Percentiles rank a stretch among this genome's conserved stretches.
Conservation (phyloP, 2,329 filamentous ascomycete species). For the Thyridium curvatum region DNA sequence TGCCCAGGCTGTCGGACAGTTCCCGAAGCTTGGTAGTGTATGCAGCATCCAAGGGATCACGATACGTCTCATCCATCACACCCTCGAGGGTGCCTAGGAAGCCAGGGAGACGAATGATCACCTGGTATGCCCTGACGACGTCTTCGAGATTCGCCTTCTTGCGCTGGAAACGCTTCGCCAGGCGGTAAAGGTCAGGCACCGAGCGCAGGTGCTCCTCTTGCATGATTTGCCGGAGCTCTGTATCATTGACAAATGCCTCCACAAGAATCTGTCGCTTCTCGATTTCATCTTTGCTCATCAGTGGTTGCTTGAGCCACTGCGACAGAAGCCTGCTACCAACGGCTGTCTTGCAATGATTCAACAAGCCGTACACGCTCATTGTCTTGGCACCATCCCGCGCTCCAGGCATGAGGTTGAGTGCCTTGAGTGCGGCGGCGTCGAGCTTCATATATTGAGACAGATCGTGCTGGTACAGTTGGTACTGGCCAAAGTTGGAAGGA, state of each 20-base stretch:
- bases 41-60: constrained; percentile 74
- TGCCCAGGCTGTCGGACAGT: constrained; percentile 71
- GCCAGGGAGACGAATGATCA: constrained; percentile 83
- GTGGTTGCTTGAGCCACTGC: constrained; percentile 95
- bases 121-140: constrained; percentile 91
- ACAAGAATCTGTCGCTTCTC: constrained; percentile 89
- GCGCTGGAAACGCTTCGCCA: constrained; percentile 92
- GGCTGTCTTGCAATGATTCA: constrained; percentile 97
- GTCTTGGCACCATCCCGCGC: constrained; percentile 91
- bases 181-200: constrained; percentile 87
- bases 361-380: constrained; percentile 89
- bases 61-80: constrained; percentile 93
- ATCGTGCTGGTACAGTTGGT: constrained; percentile 95
- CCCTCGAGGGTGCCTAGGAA: constrained; percentile 85
- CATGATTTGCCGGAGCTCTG: constrained; percentile 88
- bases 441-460: constrained; percentile 97
- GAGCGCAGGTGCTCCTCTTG: constrained; percentile 92
- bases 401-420: constrained; percentile 94
- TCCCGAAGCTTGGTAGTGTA: constrained; percentile 81
- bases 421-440: constrained; percentile 87
- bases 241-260: constrained; percentile 89
- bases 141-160: constrained; percentile 90
- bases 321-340: constrained; percentile 83
- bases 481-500: constrained; percentile 92
- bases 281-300: constrained; percentile 84